phyloP scores from a whole-genome alignment of 2,329 filamentous ascomycete genomes.

The Sclerotinia sclerotiorum region DNA sequence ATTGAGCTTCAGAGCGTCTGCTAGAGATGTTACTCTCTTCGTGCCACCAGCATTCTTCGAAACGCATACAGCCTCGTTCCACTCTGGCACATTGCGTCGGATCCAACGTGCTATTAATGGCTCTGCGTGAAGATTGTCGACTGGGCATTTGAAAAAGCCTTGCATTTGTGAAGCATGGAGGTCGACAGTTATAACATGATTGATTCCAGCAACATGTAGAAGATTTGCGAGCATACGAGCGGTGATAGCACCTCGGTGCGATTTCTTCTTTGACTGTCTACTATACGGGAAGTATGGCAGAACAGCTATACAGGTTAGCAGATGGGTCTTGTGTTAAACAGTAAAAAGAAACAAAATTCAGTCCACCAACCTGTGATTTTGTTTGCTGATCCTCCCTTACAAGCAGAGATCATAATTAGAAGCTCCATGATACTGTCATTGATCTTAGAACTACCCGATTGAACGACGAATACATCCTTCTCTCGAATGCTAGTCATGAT shows the following conservation, averaged over 20 bases:
- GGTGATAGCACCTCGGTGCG: constrained; percentile 92
- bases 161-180: constrained; percentile 99
- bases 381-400: constrained; percentile 95
- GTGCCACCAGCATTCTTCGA: constrained; percentile 98
- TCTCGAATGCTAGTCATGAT: constrained; percentile 80
- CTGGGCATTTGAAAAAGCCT: constrained; percentile 96
- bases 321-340: not conserved
- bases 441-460: constrained; percentile 93
- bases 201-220: constrained; percentile 87
- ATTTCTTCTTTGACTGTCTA: constrained; percentile 98
- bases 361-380: constrained; percentile 79
- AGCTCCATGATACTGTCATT: constrained; percentile 99
- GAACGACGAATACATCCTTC: constrained; percentile 98
- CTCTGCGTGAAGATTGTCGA: constrained; percentile 96
- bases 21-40: constrained; percentile 92
- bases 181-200: constrained; percentile 97
- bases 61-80: constrained; percentile 90
- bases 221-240: constrained; percentile 97
- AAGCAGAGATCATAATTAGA: constrained; percentile 98
- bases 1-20: constrained; percentile 93
- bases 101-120: constrained; percentile 96
- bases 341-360: not conserved
- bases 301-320: constrained; percentile 58
- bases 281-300: constrained; percentile 98
- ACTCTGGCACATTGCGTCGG: constrained; percentile 78